Evolutionary conservation across 2,329 filamentous ascomycete species (phyloP).

Genomic region (Monilinia vaccinii-corymbosi): DNA sequence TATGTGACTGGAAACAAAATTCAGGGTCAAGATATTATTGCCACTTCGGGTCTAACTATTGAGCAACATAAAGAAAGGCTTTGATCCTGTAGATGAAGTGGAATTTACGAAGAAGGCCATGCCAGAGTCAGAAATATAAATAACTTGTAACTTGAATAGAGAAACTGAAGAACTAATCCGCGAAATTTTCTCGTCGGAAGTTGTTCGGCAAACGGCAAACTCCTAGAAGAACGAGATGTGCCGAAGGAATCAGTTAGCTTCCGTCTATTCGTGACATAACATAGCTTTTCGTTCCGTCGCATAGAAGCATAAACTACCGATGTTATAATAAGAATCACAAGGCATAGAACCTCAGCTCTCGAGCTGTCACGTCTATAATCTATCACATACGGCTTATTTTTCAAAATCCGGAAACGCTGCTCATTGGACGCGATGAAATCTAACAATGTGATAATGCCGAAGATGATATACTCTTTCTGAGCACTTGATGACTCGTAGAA

Average conservation of each 20-base stretch:
- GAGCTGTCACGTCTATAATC: background rate
- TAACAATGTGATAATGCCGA: background rate
- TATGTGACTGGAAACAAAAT: background rate
- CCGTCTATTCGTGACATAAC: background rate
- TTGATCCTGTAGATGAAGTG: background rate
- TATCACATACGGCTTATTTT: background rate
- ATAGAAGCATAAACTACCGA: background rate
- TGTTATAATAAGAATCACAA: background rate
- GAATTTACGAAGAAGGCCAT: background rate
- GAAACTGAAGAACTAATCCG: background rate
- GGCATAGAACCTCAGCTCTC: background rate
- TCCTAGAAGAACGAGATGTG: background rate
- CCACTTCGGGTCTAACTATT: background rate
- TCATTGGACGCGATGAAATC: background rate
- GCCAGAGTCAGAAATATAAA: background rate
- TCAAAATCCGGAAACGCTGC: background rate
- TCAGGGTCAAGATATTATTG: no score
- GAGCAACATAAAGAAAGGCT: no score
- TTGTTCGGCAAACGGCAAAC: background rate
- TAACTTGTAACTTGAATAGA: background rate
- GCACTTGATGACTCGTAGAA: background rate
- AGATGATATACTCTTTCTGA: background rate
- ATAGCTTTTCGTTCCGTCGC: background rate
- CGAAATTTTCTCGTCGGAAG: background rate
- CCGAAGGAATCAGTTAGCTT: background rate